Percentiles rank a stretch among this genome's conserved stretches.
These are phyloP conservation scores for Microbotryum lychnidis-dioicae DNA, from an alignment of 1,284 basidiomycete species.

Conservation along the genomic window DNA sequence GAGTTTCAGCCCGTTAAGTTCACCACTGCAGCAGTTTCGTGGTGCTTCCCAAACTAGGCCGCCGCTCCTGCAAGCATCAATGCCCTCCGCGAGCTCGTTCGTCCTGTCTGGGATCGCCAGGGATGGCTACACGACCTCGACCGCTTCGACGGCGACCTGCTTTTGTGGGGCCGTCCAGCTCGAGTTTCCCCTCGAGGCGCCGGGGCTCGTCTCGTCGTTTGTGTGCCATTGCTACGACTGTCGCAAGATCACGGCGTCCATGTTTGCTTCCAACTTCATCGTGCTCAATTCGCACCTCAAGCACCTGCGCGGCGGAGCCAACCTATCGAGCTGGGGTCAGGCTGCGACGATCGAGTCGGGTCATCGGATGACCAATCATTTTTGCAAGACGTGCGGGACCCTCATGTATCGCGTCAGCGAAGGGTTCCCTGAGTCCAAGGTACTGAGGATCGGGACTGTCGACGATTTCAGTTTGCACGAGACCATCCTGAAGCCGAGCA, in stretches of 20 bases:
- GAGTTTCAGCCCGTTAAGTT: too few relatives aligned
- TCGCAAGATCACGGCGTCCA: slow-evolving; percentile 39
- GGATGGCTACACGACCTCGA: slow-evolving; percentile 37
- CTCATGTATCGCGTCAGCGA: slow-evolving; percentile 36
- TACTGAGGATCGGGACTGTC: slow-evolving; percentile 38
- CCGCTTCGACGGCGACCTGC: slow-evolving; percentile 39
- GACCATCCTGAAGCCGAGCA: slow-evolving; percentile 35
- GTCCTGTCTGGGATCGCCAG: slow-evolving; percentile 24
- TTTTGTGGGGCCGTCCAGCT: slow-evolving; percentile 39
- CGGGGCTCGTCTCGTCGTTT: slow-evolving; percentile 36
- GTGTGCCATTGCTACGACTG: slow-evolving; percentile 41
- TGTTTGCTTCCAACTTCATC: slow-evolving; percentile 40
- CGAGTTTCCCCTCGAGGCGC: slow-evolving; percentile 35
- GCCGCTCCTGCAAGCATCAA: too few relatives aligned
- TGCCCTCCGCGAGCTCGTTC: slow-evolving; percentile 2
- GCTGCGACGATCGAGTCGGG: slow-evolving; percentile 30
- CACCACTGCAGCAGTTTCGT: too few relatives aligned
- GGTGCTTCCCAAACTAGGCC: too few relatives aligned
- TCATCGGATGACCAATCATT: slow-evolving; percentile 39
- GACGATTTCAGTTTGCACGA: slow-evolving; percentile 39
- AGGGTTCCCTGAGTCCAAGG: slow-evolving; percentile 29
- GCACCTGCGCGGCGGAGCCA: slow-evolving; percentile 36
- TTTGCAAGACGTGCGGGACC: slow-evolving; percentile 40
- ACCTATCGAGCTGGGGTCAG: slow-evolving; percentile 34
- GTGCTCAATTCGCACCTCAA: slow-evolving; percentile 32